Evolutionary conservation across 192 early-diverging fungal species (phyloP).

Genomic region (Dissophora globulifera): DNA sequence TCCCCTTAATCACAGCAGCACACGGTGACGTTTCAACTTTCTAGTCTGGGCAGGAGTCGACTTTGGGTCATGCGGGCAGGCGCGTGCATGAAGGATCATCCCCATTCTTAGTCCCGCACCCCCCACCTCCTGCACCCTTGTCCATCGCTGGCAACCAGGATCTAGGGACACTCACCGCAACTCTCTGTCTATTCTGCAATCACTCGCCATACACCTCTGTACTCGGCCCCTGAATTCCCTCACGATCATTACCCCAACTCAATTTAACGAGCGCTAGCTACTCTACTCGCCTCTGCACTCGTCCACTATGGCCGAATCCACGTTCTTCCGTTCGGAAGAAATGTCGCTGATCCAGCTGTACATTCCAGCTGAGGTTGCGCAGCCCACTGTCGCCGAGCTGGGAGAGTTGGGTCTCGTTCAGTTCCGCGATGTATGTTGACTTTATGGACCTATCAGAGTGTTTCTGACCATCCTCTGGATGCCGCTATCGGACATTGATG

Average conservation of each 20-base stretch:
- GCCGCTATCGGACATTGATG: too few relatives aligned
- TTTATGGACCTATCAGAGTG: too few relatives aligned
- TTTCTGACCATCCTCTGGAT: too few relatives aligned
- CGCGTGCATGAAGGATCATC: neutral
- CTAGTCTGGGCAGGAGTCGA: too few relatives aligned
- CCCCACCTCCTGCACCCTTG: neutral
- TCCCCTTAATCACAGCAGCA: neutral
- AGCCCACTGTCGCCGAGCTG: slow-evolving; percentile 91
- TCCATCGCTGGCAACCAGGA: neutral
- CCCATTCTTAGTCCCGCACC: neutral
- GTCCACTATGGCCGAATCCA: slow-evolving; percentile 64
- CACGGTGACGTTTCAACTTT: neutral
- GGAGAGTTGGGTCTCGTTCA: slow-evolving; percentile 96
- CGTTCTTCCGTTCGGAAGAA: slow-evolving; percentile 93
- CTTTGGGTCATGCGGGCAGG: slow-evolving; percentile 6
- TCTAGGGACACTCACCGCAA: neutral
- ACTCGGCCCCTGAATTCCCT: too few relatives aligned
- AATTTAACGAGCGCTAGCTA: too few relatives aligned
- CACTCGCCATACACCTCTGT: too few relatives aligned
- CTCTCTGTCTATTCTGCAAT: too few relatives aligned
- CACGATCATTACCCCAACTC: too few relatives aligned
- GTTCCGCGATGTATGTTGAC: slow-evolving; percentile 92
- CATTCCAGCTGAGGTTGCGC: slow-evolving; percentile 95
- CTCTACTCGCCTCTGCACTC: too few relatives aligned
- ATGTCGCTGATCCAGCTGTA: slow-evolving; percentile 98